Evolutionary conservation across 2,329 filamentous ascomycete species (phyloP).

Genomic region (Xylariaceae sp.): DNA sequence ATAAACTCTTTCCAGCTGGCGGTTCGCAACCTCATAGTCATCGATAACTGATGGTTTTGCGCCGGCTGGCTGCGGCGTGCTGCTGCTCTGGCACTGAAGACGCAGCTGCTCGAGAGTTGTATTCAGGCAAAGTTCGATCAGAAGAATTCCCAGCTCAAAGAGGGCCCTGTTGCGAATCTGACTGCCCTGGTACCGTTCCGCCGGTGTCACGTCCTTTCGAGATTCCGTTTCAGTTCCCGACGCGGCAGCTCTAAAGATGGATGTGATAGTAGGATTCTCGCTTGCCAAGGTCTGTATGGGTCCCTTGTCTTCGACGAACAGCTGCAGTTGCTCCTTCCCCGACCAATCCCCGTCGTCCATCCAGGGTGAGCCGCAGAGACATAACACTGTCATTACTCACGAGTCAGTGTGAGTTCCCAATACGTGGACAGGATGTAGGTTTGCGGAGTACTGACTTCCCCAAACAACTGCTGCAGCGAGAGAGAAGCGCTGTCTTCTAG

Average conservation of each 20-base stretch:
- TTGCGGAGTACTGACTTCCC: no score
- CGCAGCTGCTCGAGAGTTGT: conserved; percentile 3
- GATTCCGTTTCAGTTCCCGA: neutral
- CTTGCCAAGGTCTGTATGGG: neutral
- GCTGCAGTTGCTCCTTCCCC: neutral
- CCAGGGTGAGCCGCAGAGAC: conserved; percentile 1
- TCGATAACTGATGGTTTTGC: neutral
- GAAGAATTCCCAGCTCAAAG: conserved; percentile 3
- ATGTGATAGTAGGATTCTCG: neutral
- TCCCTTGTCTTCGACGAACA: neutral
- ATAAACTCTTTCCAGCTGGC: conserved; percentile 1
- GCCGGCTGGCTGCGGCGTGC: neutral
- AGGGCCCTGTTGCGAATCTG: conserved; percentile 3
- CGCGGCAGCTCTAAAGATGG: neutral
- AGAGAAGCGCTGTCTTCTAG: neutral
- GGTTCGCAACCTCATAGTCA: conserved; percentile 1
- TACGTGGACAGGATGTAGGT: no score
- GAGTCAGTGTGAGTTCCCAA: no score
- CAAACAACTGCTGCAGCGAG: neutral
- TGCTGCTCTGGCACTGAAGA: neutral
- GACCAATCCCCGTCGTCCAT: neutral
- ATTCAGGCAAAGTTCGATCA: conserved; percentile 5
- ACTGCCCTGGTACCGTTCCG: neutral
- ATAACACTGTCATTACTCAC: no score
- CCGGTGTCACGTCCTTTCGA: neutral